These are phyloP conservation scores for Moricandia arvensis DNA, from an alignment of 345 rosid species.

Conservation along the genomic window DNA sequence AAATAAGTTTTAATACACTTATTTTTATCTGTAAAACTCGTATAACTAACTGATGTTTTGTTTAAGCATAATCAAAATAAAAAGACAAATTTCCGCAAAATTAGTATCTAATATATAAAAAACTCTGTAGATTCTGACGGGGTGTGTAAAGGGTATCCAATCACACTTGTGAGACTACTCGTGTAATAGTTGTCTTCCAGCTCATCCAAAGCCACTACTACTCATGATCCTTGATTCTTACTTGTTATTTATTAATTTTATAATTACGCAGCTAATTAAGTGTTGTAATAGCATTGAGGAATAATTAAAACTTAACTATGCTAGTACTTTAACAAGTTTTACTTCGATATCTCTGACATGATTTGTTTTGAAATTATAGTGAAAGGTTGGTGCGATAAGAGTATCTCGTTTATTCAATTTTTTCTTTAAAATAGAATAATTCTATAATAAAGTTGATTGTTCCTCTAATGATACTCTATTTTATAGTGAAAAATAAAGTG, in stretches of 20 bases:
- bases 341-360: neutral
- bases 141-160: constrained; percentile 9
- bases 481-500: too few relatives aligned
- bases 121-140: constrained; percentile 7
- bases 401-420: too few relatives aligned
- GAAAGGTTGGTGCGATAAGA: neutral
- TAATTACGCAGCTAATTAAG: constrained; percentile 8
- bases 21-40: neutral
- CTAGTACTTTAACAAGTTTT: neutral
- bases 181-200: constrained; percentile 29
- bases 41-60: neutral
- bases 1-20: neutral
- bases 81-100: neutral
- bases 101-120: neutral
- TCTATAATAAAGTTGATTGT: too few relatives aligned
- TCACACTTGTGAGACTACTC: constrained; percentile 4
- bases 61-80: neutral
- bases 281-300: neutral
- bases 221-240: constrained; percentile 24
- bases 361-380: neutral
- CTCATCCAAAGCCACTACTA: constrained; percentile 27
- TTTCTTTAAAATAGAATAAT: too few relatives aligned
- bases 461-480: too few relatives aligned
- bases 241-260: neutral
- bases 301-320: neutral